Evolutionary conservation across 1,284 basidiomycete genomes (phyloP).

Genomic region (Tilletia walkeri): DNA sequence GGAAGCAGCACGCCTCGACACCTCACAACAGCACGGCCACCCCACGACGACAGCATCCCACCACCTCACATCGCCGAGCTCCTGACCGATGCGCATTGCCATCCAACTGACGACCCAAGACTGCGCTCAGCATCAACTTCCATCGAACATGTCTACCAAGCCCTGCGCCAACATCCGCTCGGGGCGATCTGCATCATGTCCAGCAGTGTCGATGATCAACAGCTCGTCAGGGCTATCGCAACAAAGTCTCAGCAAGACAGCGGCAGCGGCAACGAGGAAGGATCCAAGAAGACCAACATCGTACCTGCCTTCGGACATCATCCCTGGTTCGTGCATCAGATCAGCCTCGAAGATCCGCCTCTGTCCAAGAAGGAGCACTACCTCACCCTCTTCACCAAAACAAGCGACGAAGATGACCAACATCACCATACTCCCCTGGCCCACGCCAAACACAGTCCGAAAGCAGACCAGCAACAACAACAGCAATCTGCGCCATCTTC

Average conservation of each 20-base stretch:
- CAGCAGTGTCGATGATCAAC: slow-evolving; percentile 40
- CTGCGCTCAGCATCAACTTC: slow-evolving; percentile 20
- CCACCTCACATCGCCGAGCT: slow-evolving; percentile 21
- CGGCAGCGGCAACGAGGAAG: neutral
- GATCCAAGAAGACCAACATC: neutral
- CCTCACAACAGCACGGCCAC: neutral
- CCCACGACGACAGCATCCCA: neutral
- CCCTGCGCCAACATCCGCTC: slow-evolving; percentile 23
- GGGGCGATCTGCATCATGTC: slow-evolving; percentile 42
- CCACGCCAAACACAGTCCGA: neutral
- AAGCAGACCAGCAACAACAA: neutral
- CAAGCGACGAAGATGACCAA: neutral
- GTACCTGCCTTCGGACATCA: slow-evolving; percentile 33
- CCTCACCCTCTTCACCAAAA: slow-evolving; percentile 26
- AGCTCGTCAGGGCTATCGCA: slow-evolving; percentile 38
- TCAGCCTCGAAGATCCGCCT: slow-evolving; percentile 33
- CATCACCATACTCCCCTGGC: neutral
- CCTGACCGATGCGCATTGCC: slow-evolving; percentile 43
- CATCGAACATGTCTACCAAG: slow-evolving; percentile 25
- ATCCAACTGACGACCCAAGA: slow-evolving; percentile 47
- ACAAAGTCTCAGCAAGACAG: neutral
- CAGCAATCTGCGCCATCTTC: neutral
- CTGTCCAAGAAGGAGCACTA: slow-evolving; percentile 36
- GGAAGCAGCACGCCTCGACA: neutral
- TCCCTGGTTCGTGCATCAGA: slow-evolving; percentile 47